Conservation (phyloP, 345 rosid species). For the Linum lewisii region DNA sequence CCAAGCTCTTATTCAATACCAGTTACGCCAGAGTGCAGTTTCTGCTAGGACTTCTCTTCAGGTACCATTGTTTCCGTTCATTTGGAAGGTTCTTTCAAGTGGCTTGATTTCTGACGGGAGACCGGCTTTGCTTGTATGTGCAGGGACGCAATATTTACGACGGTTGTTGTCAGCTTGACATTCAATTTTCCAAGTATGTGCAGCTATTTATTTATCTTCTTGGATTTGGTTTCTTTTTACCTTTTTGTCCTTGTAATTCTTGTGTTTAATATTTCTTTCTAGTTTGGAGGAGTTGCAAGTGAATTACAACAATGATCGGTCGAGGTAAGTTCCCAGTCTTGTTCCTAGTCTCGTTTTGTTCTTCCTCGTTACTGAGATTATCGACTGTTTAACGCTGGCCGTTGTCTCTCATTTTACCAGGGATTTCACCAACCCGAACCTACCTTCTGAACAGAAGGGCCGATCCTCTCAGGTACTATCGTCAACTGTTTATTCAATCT, state of each 20-base stretch:
- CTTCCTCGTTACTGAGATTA: constrained; percentile 1
- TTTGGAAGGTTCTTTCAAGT: neutral
- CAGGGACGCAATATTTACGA: constrained; percentile 98
- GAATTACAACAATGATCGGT: constrained; percentile 90
- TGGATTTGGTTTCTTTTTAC: neutral
- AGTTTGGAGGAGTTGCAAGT: constrained; percentile 99
- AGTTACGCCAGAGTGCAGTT: constrained; percentile 65
- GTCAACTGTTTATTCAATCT: neutral
- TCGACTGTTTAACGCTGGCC: constrained; percentile 5
- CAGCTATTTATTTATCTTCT: neutral
- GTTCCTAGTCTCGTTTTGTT: constrained; percentile 6
- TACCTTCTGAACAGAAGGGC: constrained; percentile 91
- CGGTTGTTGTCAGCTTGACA: constrained; percentile 96
- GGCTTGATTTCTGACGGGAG: constrained; percentile 11
- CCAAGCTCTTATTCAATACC: constrained; percentile 92
- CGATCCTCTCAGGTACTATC: constrained; percentile 69
- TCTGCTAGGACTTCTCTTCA: constrained; percentile 83
- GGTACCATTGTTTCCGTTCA: constrained; percentile 29
- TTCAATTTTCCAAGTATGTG: constrained; percentile 91
- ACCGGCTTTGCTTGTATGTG: constrained; percentile 11
- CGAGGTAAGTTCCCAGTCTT: constrained; percentile 43
- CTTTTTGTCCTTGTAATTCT: neutral
- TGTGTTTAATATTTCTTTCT: constrained; percentile 6
- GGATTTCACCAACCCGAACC: constrained; percentile 91
- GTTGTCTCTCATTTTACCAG: constrained; percentile 28